Percentiles rank a stretch among this genome's conserved stretches.
These are phyloP conservation scores for Plantago elongata DNA, from an alignment of 257 asterid genomes.

Conservation along the genomic window DNA sequence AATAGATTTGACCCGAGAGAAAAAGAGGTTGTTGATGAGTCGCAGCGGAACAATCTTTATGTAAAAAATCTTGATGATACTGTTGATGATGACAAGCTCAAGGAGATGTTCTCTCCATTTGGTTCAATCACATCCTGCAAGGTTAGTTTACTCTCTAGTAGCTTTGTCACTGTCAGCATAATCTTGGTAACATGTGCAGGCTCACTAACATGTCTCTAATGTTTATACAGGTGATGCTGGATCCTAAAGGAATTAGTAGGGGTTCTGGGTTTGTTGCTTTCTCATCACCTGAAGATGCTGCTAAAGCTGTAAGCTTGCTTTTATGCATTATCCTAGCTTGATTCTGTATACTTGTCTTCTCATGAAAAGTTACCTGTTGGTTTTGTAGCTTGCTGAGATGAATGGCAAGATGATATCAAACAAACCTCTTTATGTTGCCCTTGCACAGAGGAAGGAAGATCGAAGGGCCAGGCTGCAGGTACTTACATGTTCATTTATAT, in stretches of 20 bases:
- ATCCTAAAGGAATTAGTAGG: conserved; percentile 78
- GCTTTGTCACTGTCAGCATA: not conserved
- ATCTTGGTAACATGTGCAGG: not conserved
- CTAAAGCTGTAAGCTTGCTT: conserved; percentile 66
- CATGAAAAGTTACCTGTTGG: not conserved
- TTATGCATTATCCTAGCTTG: not conserved
- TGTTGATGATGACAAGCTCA: conserved; percentile 77
- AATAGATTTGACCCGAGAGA: conserved; percentile 68
- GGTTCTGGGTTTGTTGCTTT: conserved; percentile 99
- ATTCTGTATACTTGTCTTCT: not conserved
- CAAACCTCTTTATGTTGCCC: conserved; percentile 92
- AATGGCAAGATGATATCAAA: conserved; percentile 74
- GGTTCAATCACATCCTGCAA: conserved; percentile 89
- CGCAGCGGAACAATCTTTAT: conserved; percentile 76
- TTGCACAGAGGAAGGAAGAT: conserved; percentile 93
- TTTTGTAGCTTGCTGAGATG: conserved; percentile 45
- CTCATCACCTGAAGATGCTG: conserved; percentile 80
- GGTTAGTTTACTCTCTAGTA: conserved; percentile 34
- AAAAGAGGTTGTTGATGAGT: conserved; percentile 74
- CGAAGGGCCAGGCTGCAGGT: conserved; percentile 91
- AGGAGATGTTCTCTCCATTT: conserved; percentile 70
- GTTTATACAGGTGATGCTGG: conserved; percentile 73
- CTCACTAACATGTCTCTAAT: conserved; percentile 9
- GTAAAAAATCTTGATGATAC: conserved; percentile 82
- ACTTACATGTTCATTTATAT: conserved; percentile 10